Evolutionary conservation across 1,139 yeast genomes (phyloP).

Genomic region (Diutina siamensis): DNA sequence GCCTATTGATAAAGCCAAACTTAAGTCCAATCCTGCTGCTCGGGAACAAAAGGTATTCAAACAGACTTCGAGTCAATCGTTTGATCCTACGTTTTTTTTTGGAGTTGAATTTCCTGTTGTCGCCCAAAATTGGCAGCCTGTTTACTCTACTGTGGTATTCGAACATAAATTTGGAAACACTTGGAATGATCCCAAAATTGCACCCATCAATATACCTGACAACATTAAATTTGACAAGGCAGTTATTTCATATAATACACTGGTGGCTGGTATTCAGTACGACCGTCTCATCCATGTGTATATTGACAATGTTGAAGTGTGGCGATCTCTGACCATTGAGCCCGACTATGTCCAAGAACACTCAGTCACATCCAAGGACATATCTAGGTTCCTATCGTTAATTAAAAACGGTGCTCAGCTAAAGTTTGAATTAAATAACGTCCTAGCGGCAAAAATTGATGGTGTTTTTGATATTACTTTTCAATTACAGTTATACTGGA

Average conservation of each 20-base stretch:
- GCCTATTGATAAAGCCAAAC: too few species aligned
- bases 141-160: not conserved
- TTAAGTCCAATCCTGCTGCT: too few species aligned
- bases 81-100: not conserved
- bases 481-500: conserved; percentile 37
- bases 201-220: not conserved
- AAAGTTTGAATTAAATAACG: conserved; percentile 55
- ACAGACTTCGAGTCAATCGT: too few species aligned
- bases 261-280: conserved; percentile 57
- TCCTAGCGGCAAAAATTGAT: conserved; percentile 41
- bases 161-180: not conserved
- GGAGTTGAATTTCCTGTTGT: not conserved
- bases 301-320: conserved; percentile 53
- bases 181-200: not conserved
- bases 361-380: conserved; percentile 51
- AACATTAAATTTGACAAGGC: conserved; percentile 17
- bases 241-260: conserved; percentile 44
- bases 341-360: conserved; percentile 43
- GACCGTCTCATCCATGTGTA: conserved; percentile 67
- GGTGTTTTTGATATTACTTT: conserved; percentile 53
- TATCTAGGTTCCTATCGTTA: conserved; percentile 42
- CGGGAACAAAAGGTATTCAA: too few species aligned
- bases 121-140: not conserved
- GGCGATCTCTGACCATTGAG: conserved; percentile 83
- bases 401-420: conserved; percentile 27